These are phyloP conservation scores for Paraphoma sp. DNA, from an alignment of 2,329 filamentous ascomycete genomes.

Conservation along the genomic window DNA sequence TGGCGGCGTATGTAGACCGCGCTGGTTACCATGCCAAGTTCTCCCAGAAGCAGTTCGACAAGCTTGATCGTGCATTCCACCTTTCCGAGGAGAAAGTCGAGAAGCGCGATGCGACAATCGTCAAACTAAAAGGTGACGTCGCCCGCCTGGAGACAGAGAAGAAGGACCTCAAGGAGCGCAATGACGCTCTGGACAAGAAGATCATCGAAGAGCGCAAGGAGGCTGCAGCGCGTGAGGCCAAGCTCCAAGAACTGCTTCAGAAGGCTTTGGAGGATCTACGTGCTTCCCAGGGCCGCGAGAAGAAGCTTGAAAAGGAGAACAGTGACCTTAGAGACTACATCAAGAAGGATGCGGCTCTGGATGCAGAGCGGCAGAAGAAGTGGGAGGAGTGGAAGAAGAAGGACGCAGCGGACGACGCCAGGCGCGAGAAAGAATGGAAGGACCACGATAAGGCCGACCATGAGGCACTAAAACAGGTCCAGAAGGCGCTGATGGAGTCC, in stretches of 20 bases:
- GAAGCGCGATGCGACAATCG: neutral
- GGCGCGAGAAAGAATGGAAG: neutral
- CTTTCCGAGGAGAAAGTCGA: conserved; percentile 4
- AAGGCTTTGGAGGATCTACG: neutral
- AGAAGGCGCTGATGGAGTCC: neutral
- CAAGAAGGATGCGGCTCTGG: neutral
- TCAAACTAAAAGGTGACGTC: neutral
- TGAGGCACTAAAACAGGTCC: neutral
- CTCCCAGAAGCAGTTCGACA: conserved; percentile 3
- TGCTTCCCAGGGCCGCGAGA: neutral
- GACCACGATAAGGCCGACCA: conserved; percentile 3
- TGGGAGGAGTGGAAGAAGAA: neutral
- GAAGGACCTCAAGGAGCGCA: conserved; percentile 3
- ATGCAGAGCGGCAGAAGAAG: neutral
- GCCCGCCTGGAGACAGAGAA: neutral
- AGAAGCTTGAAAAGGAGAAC: neutral
- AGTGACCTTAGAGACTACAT: neutral
- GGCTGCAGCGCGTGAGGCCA: neutral
- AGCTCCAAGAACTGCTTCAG: neutral
- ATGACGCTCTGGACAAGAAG: conserved; percentile 13
- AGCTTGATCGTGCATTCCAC: conserved; percentile 6
- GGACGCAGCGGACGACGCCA: neutral
- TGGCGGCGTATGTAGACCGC: conserved; percentile 6
- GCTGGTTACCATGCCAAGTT: conserved; percentile 6
- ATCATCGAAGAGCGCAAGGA: neutral